A percentile compares a stretch with the other conserved stretches of the same genome.
These are phyloP conservation scores for Pontederia paniculata DNA, from an alignment of 176 grass and related monocot species.

Conservation along the genomic window DNA sequence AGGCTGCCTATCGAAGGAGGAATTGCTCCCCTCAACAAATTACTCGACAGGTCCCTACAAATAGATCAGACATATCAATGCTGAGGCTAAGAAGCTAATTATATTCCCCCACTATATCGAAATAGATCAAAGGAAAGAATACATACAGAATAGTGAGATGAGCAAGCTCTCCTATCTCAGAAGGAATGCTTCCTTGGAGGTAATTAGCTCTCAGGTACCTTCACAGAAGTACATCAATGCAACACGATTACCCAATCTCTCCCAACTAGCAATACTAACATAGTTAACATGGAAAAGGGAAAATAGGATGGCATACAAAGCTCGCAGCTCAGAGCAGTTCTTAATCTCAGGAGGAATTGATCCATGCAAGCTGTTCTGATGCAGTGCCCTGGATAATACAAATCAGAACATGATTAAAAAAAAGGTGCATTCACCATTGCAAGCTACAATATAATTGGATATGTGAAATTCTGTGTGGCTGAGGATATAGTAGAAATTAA, in stretches of 20 bases:
- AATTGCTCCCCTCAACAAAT: slow-evolving; percentile 64
- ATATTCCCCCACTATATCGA: neutral
- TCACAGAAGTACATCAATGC: neutral
- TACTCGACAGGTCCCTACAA: slow-evolving; percentile 82
- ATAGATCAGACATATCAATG: neutral
- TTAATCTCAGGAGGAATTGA: slow-evolving; percentile 75
- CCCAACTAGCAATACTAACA: neutral
- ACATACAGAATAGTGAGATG: slow-evolving; percentile 86
- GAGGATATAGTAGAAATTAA: too few species aligned
- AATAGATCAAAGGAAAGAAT: neutral
- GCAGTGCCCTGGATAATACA: slow-evolving; percentile 55
- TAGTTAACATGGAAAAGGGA: slow-evolving; percentile 9
- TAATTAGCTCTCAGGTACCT: slow-evolving; percentile 97
- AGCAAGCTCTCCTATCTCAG: slow-evolving; percentile 60
- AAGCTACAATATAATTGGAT: too few species aligned
- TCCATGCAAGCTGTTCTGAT: slow-evolving; percentile 94
- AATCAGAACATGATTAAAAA: neutral
- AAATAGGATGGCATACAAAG: slow-evolving; percentile 30
- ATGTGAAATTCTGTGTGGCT: too few species aligned
- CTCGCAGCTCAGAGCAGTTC: slow-evolving; percentile 74
- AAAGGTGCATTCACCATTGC: too few species aligned
- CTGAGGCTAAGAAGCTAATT: neutral
- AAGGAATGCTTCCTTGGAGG: slow-evolving; percentile 80
- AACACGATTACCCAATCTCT: neutral
- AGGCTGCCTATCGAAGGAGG: slow-evolving; percentile 70